phyloP scores from a whole-genome alignment of 2,329 filamentous ascomycete species.

The Calonectria pauciramosa region DNA sequence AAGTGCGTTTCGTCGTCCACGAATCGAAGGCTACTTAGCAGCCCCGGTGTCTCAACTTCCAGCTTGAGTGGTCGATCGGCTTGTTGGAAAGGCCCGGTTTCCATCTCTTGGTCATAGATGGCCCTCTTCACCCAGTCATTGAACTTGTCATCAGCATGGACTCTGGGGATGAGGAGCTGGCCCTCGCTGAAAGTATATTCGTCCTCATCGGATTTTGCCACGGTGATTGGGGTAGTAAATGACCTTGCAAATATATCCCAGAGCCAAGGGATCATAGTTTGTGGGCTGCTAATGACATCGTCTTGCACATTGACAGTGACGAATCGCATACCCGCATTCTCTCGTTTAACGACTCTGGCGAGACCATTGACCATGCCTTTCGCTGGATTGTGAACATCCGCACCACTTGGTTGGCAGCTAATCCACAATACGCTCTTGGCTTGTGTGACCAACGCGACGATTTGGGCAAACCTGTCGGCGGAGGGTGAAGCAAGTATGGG shows the following conservation, averaged over 20 bases:
- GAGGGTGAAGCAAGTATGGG: constrained; percentile 20
- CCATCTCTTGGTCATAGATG: constrained; percentile 17
- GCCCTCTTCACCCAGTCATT: constrained; percentile 23
- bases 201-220: constrained; percentile 17
- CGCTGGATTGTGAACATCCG: constrained; percentile 10
- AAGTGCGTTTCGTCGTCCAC: constrained; percentile 18
- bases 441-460: constrained; percentile 12
- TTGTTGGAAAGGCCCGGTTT: constrained; percentile 15
- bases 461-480: constrained; percentile 15
- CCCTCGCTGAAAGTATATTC: constrained; percentile 29
- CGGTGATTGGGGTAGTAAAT: constrained; percentile 12
- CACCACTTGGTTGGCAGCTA: constrained; percentile 19
- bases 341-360: constrained; percentile 37
- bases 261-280: background rate
- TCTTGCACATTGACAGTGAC: constrained; percentile 36
- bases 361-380: constrained; percentile 39
- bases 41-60: constrained; percentile 30
- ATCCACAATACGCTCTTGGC: constrained; percentile 31
- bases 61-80: constrained; percentile 26
- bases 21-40: constrained; percentile 31
- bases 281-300: constrained; percentile 22
- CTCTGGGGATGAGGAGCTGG: constrained; percentile 28
- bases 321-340: constrained; percentile 34
- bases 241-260: constrained; percentile 19
- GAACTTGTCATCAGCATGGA: constrained; percentile 25